A percentile compares a stretch with the other conserved stretches of the same genome.
Evolutionary conservation across 2,329 filamentous ascomycete species (phyloP).

Genomic region (Colletotrichum higginsianum): DNA sequence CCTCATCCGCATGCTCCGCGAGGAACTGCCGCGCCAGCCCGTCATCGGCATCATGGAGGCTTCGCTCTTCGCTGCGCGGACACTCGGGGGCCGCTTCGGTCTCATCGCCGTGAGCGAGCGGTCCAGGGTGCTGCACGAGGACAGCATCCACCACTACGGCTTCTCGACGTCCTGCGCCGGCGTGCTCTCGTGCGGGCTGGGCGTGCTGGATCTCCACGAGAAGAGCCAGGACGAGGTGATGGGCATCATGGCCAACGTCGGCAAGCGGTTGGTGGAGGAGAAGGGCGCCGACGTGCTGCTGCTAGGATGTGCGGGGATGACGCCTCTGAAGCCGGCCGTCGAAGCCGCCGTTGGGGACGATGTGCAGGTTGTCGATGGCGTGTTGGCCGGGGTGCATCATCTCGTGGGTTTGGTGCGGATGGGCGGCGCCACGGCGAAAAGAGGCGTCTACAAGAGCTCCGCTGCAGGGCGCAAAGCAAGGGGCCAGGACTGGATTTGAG

Average conservation of each 20-base stretch:
- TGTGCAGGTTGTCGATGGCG: slow-evolving; percentile 33
- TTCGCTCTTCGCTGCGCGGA: slow-evolving; percentile 39
- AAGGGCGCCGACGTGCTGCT: slow-evolving; percentile 31
- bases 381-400: slow-evolving; percentile 34
- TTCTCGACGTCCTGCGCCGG: slow-evolving; percentile 32
- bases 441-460: slow-evolving; percentile 32
- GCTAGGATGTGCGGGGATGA: slow-evolving; percentile 35
- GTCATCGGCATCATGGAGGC: slow-evolving; percentile 92
- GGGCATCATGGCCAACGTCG: slow-evolving; percentile 32
- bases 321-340: slow-evolving; percentile 32
- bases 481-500: slow-evolving; percentile 35
- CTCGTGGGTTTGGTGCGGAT: slow-evolving; percentile 31
- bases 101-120: slow-evolving; percentile 33
- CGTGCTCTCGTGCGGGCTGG: slow-evolving; percentile 27
- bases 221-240: slow-evolving; percentile 36
- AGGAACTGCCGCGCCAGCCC: slow-evolving; percentile 51
- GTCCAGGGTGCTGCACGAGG: slow-evolving; percentile 28
- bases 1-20: slow-evolving; percentile 34
- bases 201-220: slow-evolving; percentile 36
- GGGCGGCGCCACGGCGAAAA: slow-evolving; percentile 32
- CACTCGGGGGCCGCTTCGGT: slow-evolving; percentile 30
- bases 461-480: slow-evolving; percentile 31
- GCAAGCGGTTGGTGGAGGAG: slow-evolving; percentile 26
- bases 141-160: slow-evolving; percentile 40
- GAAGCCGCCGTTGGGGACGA: slow-evolving; percentile 31